A percentile compares a stretch with the other conserved stretches of the same genome.
These are phyloP conservation scores for Calocybe indica DNA, from an alignment of 768 basidiomycete genomes.

Conservation along the genomic window DNA sequence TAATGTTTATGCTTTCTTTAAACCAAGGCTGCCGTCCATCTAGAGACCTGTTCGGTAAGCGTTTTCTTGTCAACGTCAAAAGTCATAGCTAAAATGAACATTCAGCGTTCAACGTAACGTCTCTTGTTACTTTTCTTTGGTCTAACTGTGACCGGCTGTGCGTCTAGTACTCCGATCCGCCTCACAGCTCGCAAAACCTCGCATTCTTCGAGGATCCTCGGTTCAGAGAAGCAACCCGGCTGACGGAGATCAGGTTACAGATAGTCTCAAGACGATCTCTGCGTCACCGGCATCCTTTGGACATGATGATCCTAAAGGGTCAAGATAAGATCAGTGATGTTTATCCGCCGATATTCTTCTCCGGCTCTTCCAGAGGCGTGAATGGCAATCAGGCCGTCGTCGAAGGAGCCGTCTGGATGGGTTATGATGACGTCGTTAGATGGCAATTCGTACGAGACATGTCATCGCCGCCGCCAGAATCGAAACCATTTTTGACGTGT, in stretches of 20 bases:
- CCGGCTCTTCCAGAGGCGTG: slow-evolving; percentile 38
- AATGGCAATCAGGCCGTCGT: slow-evolving; percentile 37
- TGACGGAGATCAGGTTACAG: slow-evolving; percentile 51
- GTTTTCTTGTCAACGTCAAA: neutral
- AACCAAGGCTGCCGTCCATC: neutral
- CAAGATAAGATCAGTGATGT: slow-evolving; percentile 8
- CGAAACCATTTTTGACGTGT: slow-evolving; percentile 5
- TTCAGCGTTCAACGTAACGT: too few species aligned
- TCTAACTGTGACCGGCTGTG: neutral
- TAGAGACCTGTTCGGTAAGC: slow-evolving; percentile 41
- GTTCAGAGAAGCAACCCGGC: slow-evolving; percentile 61
- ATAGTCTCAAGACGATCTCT: slow-evolving; percentile 31
- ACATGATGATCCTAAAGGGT: too few species aligned
- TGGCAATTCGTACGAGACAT: slow-evolving; percentile 54
- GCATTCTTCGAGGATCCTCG: slow-evolving; percentile 47
- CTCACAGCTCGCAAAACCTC: slow-evolving; percentile 30
- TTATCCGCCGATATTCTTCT: slow-evolving; percentile 42
- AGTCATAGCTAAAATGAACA: too few species aligned
- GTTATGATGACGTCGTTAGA: slow-evolving; percentile 35
- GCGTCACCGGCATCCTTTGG: slow-evolving; percentile 11
- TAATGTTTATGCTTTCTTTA: neutral
- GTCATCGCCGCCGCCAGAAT: neutral
- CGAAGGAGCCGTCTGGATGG: slow-evolving; percentile 47
- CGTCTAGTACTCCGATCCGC: slow-evolving; percentile 27
- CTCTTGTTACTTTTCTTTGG: too few species aligned